Evolutionary conservation across 805 yeast genomes (phyloP).

Genomic region (Komagataella pastoris): DNA sequence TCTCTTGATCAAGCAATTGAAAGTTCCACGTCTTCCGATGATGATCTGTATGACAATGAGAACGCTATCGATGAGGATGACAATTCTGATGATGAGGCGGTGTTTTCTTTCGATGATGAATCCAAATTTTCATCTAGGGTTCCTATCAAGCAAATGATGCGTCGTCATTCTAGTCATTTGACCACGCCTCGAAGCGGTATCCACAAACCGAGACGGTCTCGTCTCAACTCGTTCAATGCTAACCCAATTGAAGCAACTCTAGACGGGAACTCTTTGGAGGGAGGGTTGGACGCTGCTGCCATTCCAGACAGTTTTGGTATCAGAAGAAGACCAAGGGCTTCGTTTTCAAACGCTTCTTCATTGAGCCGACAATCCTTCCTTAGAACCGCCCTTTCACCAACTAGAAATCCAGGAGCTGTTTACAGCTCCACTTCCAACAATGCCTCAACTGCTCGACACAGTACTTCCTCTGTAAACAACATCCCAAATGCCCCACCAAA

Average conservation of each 20-base stretch:
- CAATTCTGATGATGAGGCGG: constrained; percentile 21
- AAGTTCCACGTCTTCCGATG: constrained; percentile 16
- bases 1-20: constrained; percentile 24
- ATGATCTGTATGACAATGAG: constrained; percentile 13
- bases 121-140: neutral
- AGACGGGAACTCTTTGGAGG: constrained; percentile 12
- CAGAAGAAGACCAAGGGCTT: constrained; percentile 17
- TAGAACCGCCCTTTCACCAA: constrained; percentile 17
- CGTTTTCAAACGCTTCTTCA: constrained; percentile 19
- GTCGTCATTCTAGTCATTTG: constrained; percentile 1
- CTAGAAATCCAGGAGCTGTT: constrained; percentile 11
- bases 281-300: constrained; percentile 11
- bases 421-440: constrained; percentile 15
- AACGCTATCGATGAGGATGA: constrained; percentile 15
- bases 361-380: constrained; percentile 26
- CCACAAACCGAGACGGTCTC: constrained; percentile 1
- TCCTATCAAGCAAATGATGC: neutral
- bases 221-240: constrained; percentile 14
- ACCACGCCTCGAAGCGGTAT: neutral
- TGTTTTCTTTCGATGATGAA: constrained; percentile 14
- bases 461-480: neutral
- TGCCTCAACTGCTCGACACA: constrained; percentile 2
- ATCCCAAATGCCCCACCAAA: neutral
- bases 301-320: constrained; percentile 12
- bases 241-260: constrained; percentile 17